Evolutionary conservation across 441 rosid genomes (phyloP), one percentile per base, ranked within the genome.

Genomic region (Populus hybrid): DNA sequence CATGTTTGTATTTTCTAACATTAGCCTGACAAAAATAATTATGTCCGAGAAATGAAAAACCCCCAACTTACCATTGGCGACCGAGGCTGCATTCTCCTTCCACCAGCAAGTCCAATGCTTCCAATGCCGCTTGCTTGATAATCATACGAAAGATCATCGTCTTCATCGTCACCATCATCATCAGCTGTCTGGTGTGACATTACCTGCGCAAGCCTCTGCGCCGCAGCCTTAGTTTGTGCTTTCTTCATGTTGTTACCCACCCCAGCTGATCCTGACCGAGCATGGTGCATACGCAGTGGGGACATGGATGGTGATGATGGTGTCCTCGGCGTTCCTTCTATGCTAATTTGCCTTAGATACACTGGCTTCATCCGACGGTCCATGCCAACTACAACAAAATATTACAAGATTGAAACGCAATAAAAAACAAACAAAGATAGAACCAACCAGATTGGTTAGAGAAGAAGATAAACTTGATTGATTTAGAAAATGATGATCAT

Each of bases 191-290:
- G 88, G 74, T 86, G 82, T 1, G 98, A 87, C 99, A 93, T 95
- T n/a, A 95, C 98, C 75, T 93, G 95, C 5, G 99, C 99, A 71
- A 95, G 92, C 89, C 96, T 87, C 74, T 90, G 97, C 26, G 98
- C 97, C 0, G 98, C 99, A 12, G 98, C 97, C 85, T 92, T 93
- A 0, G 99, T 90, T 71, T 92, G 98, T 4, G 95, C 94, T 80
- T 90, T 91, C 85, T 84, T 92, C 68, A 80, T 73, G 3, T 53
- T 53, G 70, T 68, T 86, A 26, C 28, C 28, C 28, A 26, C 28
- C 28, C 28, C 28, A 23, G 76, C 65, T 2, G 99, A 93, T 77
- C 92, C 97, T 7, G 98, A 76, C 40, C 96, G 91, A 30, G 78
- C 76, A 78, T 94, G 95, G 32, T 87, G 87, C 69, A 76, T 73